These are phyloP conservation scores for Eimeria praecox DNA, from an alignment of 169 alveolate species.

Conservation along the genomic window DNA sequence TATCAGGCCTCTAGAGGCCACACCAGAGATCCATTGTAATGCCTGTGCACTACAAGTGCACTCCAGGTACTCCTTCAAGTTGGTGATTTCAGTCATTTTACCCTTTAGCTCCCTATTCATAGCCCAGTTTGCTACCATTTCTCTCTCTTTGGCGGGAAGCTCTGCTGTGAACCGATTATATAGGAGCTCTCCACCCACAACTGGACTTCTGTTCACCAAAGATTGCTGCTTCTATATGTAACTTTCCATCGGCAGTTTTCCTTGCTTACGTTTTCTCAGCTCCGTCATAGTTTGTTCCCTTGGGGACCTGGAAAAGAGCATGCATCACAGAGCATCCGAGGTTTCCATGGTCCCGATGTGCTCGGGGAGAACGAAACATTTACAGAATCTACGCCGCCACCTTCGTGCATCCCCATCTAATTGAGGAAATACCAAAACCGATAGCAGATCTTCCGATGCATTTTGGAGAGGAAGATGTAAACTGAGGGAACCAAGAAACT, in stretches of 20 bases:
- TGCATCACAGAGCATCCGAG: background rate
- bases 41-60: no score
- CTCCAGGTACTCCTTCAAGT: no score
- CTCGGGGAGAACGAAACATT: background rate
- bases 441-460: background rate
- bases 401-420: background rate
- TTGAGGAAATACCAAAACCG: background rate
- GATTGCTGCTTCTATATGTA: no score
- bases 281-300: background rate
- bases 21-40: no score
- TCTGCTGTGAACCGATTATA: no score
- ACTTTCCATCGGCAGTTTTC: background rate
- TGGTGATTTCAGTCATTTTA: no score
- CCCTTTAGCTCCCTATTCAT: no score
- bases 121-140: no score
- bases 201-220: no score
- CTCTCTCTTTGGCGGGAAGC: no score
- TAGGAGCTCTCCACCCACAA: no score
- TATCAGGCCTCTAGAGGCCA: no score
- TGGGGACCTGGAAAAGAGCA: background rate
- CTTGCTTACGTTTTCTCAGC: background rate
- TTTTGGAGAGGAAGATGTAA: background rate
- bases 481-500: background rate
- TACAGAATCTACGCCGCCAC: background rate
- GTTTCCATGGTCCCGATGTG: background rate